Conservation (phyloP, 495 filamentous ascomycete genomes). For the Penicillium bovifimosum region DNA sequence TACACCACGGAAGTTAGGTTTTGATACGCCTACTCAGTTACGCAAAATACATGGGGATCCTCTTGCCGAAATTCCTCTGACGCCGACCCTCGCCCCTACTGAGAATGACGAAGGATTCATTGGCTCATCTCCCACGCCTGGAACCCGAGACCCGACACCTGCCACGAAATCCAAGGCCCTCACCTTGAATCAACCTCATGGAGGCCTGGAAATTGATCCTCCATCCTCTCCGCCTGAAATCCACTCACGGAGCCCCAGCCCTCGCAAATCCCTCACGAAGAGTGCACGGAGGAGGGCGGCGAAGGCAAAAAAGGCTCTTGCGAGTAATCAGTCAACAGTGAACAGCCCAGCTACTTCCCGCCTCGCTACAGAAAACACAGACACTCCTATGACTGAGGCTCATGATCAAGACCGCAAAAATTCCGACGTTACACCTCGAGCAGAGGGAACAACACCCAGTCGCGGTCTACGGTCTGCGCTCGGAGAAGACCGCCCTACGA, state of each 20-base stretch:
- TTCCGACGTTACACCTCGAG: not conserved
- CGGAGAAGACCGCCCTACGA: constrained; percentile 13
- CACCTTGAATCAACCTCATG: not conserved
- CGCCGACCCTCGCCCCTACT: constrained; percentile 41
- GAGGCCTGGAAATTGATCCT: constrained; percentile 13
- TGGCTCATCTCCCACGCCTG: constrained; percentile 77
- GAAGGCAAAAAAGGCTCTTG: constrained; percentile 16
- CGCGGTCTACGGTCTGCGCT: constrained; percentile 30
- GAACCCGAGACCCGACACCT: constrained; percentile 38
- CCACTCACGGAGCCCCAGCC: constrained; percentile 22
- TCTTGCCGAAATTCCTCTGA: constrained; percentile 33
- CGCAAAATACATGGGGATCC: constrained; percentile 20
- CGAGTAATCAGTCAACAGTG: constrained; percentile 1
- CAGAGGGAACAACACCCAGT: constrained; percentile 18
- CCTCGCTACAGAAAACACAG: constrained; percentile 5
- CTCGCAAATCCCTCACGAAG: constrained; percentile 12
- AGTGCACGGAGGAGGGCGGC: constrained; percentile 11
- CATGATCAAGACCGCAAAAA: constrained; percentile 9
- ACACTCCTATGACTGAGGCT: not conserved
- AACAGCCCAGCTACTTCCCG: constrained; percentile 8
- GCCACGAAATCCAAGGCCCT: constrained; percentile 14
- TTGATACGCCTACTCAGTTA: constrained; percentile 35
- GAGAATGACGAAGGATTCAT: constrained; percentile 57
- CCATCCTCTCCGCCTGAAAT: constrained; percentile 41
- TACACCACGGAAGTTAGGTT: constrained; percentile 27